Evolutionary conservation across 1,139 yeast genomes (phyloP).

Genomic region (Pichia sp.): DNA sequence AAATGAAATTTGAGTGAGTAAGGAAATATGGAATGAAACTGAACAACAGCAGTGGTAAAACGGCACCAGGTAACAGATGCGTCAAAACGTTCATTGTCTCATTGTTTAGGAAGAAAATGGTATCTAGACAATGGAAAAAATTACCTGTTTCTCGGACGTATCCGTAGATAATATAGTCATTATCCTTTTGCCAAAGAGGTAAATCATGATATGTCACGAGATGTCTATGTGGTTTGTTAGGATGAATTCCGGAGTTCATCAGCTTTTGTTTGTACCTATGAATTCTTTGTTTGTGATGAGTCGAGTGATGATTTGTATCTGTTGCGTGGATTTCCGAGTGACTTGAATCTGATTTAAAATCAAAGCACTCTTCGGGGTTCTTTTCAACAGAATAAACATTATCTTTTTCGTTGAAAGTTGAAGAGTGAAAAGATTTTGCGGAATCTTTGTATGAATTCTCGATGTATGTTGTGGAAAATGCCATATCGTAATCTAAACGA

Average conservation of each 20-base stretch:
- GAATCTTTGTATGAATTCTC: too few relatives aligned
- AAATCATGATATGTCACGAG: constrained; percentile 32
- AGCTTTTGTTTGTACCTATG: not conserved
- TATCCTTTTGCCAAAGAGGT: constrained; percentile 83
- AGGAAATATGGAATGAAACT: constrained; percentile 17
- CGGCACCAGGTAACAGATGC: constrained; percentile 63
- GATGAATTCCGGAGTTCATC: not conserved
- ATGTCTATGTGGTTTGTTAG: constrained; percentile 5
- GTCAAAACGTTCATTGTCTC: constrained; percentile 79
- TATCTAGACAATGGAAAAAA: constrained; percentile 38
- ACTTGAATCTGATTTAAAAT: too few relatives aligned
- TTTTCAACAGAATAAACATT: too few relatives aligned
- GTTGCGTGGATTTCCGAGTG: too few relatives aligned
- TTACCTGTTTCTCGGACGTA: constrained; percentile 68
- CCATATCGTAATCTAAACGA: too few relatives aligned
- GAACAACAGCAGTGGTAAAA: constrained; percentile 26
- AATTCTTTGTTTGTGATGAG: not conserved
- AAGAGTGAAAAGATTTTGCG: too few relatives aligned
- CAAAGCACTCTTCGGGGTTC: too few relatives aligned
- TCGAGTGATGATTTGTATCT: too few relatives aligned
- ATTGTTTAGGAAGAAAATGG: constrained; percentile 68
- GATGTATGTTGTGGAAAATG: too few relatives aligned
- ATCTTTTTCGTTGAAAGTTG: too few relatives aligned
- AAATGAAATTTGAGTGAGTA: constrained; percentile 17
- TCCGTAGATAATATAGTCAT: constrained; percentile 65